Base-by-base conservation (phyloP, 208 protist genomes). In the Crithidia thermophila region DNA sequence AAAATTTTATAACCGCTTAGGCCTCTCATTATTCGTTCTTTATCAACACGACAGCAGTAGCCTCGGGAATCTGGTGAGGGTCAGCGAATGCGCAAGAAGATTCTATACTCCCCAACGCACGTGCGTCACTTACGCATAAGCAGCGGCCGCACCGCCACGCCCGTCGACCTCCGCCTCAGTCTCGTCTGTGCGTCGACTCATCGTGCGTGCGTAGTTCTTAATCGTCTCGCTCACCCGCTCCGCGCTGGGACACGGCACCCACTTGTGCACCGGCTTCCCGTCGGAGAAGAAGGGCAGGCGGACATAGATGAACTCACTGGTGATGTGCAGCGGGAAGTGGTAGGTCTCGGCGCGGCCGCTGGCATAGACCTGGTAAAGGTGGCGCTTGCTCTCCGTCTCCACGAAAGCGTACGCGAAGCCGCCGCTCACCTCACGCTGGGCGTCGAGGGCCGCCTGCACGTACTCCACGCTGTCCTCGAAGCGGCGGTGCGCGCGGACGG, bases 221-320 rank as follows among this genome's bases (percentile, higher is more conserved):
- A 95, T 79, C 4, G 81, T 74, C 61, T 90, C 81, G 49, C 89
- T 93, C 20, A 93, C 84, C 39, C 87, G 81, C 69, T 95, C 86
- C 18, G 89, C 89, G 55, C 88, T 95, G 27, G 67, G 47, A 58
- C 89, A 95, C 43, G 78, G 72, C 39, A 95, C 73, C 89, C 86
- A 92, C 43, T 82, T 81, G 25, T 83, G 43, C 7, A 60, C 51
- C 47, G 74, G 42, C 20, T 66, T 63, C 47, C 62, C 79, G 4
- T 77, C 72, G 2, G 47, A 51, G 42, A 55, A 66, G 30, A 89
- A 77, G 0, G 89, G 89, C 9, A 95, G 66, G 9, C 81, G 84
- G n/a, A 95, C 77, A 55, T 88, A 93, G 55, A 95, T 84, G 60
- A 56, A 65, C 21, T 76, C 73, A 57, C 83, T 74, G 20, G 79